These are phyloP conservation scores for Wickerhamomyces sydowiorum DNA, from an alignment of 805 yeast genomes.

Conservation along the genomic window DNA sequence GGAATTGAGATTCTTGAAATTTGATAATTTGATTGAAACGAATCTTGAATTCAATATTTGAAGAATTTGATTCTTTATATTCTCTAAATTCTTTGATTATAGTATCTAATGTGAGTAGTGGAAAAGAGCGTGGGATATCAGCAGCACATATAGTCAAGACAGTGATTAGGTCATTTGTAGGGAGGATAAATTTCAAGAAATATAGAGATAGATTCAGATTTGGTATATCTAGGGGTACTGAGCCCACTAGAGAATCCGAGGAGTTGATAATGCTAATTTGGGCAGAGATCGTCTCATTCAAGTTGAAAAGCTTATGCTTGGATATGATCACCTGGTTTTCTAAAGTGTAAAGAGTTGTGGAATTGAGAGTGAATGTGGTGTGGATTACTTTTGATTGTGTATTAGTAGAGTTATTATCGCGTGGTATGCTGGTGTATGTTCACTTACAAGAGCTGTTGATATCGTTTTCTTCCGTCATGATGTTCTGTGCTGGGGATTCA, in stretches of 20 bases:
- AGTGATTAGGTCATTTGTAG: conserved; percentile 18
- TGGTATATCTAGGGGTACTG: conserved; percentile 11
- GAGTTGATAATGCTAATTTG: conserved; percentile 51
- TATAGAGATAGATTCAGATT: conserved; percentile 10
- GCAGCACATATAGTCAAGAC: conserved; percentile 15
- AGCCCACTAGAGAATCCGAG: conserved; percentile 28
- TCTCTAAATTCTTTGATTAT: conserved; percentile 43
- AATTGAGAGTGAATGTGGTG: conserved; percentile 45
- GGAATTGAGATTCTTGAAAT: conserved; percentile 41
- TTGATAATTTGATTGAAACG: conserved; percentile 52
- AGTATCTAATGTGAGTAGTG: conserved; percentile 14
- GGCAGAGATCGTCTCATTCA: conserved; percentile 47
- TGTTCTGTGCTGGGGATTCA: conserved; percentile 1
- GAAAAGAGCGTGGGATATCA: conserved; percentile 14
- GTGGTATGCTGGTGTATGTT: not conserved
- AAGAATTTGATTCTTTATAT: conserved; percentile 19
- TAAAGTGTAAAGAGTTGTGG: conserved; percentile 54
- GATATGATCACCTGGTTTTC: conserved; percentile 42
- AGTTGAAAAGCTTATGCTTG: conserved; percentile 35
- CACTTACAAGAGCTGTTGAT: conserved; percentile 7
- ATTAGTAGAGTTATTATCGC: not conserved
- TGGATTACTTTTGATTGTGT: conserved; percentile 27
- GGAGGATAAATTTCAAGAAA: conserved; percentile 15
- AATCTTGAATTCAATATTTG: conserved; percentile 45
- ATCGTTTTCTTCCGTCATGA: conserved; percentile 2